phyloP scores from a whole-genome alignment of 306 rosid species.

The Argentina anserina region DNA sequence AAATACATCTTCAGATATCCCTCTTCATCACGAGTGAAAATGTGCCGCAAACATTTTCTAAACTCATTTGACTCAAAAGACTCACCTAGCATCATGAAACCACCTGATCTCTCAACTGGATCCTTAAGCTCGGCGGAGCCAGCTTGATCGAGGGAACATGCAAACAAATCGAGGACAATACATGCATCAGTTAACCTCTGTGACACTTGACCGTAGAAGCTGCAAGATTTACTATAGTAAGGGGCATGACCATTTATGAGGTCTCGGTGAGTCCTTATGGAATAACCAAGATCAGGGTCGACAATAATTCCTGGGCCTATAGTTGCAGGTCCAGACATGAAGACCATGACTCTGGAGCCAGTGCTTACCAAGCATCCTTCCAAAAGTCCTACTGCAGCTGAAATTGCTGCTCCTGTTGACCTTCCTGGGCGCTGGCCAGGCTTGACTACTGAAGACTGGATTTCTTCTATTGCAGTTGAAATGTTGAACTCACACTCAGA shows the following conservation, averaged over 20 bases:
- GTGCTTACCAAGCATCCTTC: slow-evolving; percentile 57
- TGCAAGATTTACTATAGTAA: slow-evolving; percentile 43
- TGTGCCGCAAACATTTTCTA: slow-evolving; percentile 60
- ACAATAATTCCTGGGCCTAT: slow-evolving; percentile 73
- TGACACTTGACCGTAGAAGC: slow-evolving; percentile 54
- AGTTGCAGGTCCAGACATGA: slow-evolving; percentile 88
- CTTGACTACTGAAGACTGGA: slow-evolving; percentile 39
- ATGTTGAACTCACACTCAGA: slow-evolving; percentile 76
- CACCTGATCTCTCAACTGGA: slow-evolving; percentile 73
- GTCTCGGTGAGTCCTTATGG: slow-evolving; percentile 73
- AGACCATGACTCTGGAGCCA: slow-evolving; percentile 83
- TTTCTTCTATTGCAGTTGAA: slow-evolving; percentile 68
- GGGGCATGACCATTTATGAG: slow-evolving; percentile 56
- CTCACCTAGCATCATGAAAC: slow-evolving; percentile 71
- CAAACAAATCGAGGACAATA: slow-evolving; percentile 70
- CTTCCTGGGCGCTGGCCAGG: slow-evolving; percentile 56
- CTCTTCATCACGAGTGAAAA: slow-evolving; percentile 48
- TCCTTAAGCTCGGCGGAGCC: slow-evolving; percentile 70
- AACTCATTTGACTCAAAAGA: slow-evolving; percentile 69
- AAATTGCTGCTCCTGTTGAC: slow-evolving; percentile 77
- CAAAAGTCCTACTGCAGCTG: slow-evolving; percentile 71
- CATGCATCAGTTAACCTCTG: slow-evolving; percentile 54
- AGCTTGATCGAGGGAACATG: slow-evolving; percentile 85
- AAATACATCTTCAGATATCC: slow-evolving; percentile 66
- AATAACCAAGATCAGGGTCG: slow-evolving; percentile 42